Evolutionary conservation across 768 basidiomycete species (phyloP), one percentile per base, ranked within the genome.

Genomic region (Agaricus sinodeliciosus): DNA sequence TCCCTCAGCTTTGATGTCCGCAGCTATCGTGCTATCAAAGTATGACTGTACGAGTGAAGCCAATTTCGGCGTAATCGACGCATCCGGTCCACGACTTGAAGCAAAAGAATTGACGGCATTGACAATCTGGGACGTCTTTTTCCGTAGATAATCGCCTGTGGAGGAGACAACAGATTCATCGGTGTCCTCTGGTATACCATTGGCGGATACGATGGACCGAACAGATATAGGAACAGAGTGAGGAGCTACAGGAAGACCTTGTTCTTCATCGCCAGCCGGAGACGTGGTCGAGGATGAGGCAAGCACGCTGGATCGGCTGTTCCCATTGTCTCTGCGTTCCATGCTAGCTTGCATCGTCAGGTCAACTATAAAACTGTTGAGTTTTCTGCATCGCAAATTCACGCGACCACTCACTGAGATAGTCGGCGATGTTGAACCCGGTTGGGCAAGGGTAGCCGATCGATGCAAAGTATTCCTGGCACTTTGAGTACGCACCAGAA

Each of bases 341-440:
- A 75, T 65, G 37, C 66, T 70, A 9, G 80, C 78, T 39, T 83
- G 79, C 72, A 85, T 80, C 0, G 86, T 89, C 42, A 89, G 62
- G 65, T 90, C 87, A 58, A 89, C 87, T 88, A 62, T 1, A 51
- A 3, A 35, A 43, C 36, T 46, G 25, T 50, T 40, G 28, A 28
- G 27, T 26, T 3, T 28, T 6, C 49, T 39, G 26, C 25, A 37
- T 43, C 25, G 39, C 18, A 19, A 26, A 3, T 26, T 25, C n/a
- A 49, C 13, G 51, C 4, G 3, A 55, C 18, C 15, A 78, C 88
- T 49, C 64, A 94, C 94, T 97, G 52, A 98, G 72, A 69, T 84
- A 97, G 70, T 99, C 96, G 0, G 95, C 96, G 58, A 98, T 90
- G 64, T 99, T 99, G 67, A 94, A 98, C 0, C 95, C 96, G 9